These are phyloP conservation scores for Populus pruinosa DNA, from an alignment of 345 rosid genomes.

Conservation along the genomic window DNA sequence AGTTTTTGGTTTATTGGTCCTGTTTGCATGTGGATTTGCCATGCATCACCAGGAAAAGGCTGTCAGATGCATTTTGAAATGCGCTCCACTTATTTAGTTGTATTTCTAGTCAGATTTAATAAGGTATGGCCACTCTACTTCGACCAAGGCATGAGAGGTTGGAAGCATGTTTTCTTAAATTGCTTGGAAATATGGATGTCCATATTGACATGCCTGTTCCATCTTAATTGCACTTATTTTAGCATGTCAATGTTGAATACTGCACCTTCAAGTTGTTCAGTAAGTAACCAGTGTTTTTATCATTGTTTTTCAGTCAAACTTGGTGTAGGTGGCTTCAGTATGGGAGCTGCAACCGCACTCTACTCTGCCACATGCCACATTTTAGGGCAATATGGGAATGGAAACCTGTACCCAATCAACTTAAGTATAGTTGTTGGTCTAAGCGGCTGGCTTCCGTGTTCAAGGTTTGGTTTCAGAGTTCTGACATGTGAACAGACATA, in stretches of 20 bases:
- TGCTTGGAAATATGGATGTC: not conserved
- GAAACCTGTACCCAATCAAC: conserved; percentile 45
- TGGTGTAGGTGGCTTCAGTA: conserved; percentile 22
- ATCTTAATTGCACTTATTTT: too few species aligned
- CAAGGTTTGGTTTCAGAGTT: conserved; percentile 39
- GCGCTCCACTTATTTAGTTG: not conserved
- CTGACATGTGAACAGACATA: not conserved
- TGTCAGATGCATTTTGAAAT: not conserved
- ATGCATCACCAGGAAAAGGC: not conserved
- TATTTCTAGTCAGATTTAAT: not conserved
- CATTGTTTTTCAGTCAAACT: conserved; percentile 14
- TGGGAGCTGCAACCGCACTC: conserved; percentile 40
- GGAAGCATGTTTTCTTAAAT: not conserved
- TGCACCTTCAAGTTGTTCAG: too few species aligned
- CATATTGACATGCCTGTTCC: not conserved
- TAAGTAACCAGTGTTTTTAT: not conserved
- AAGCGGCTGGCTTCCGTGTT: conserved; percentile 74
- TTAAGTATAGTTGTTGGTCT: conserved; percentile 54
- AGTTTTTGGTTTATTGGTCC: not conserved
- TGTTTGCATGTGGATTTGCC: not conserved
- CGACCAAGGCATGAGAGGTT: not conserved
- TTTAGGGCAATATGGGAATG: conserved; percentile 51
- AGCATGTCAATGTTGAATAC: not conserved
- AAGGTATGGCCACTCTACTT: not conserved
- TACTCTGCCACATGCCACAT: conserved; percentile 57